Evolutionary conservation across 306 rosid species (phyloP).

Genomic region (Astragalus glycyphyllos): DNA sequence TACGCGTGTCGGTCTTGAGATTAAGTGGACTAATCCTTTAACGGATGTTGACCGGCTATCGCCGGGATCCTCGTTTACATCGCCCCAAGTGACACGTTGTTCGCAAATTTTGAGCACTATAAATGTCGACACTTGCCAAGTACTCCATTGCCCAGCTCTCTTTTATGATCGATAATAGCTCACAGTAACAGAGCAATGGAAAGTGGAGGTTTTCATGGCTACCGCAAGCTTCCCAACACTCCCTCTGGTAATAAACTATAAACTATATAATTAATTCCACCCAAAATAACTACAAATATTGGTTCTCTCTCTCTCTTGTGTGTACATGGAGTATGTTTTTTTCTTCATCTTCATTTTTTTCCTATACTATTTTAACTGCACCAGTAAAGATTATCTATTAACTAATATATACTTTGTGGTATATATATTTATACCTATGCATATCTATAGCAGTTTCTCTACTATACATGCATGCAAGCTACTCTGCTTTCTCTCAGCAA

Average conservation of each 20-base stretch:
- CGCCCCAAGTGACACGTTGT: slow-evolving; percentile 51
- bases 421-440: neutral
- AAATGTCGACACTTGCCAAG: slow-evolving; percentile 60
- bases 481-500: neutral
- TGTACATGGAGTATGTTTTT: neutral
- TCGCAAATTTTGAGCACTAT: slow-evolving; percentile 41
- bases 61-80: slow-evolving; percentile 52
- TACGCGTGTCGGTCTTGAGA: slow-evolving; percentile 45
- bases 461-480: slow-evolving; percentile 40
- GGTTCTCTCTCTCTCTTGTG: neutral
- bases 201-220: slow-evolving; percentile 73
- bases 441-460: neutral
- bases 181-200: slow-evolving; percentile 49
- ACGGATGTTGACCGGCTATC: slow-evolving; percentile 42
- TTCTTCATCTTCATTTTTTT: neutral
- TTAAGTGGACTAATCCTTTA: neutral
- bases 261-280: neutral
- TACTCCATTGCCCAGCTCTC: slow-evolving; percentile 28
- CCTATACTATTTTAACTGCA: neutral
- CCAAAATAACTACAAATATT: neutral
- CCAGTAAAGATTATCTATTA: neutral
- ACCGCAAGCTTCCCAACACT: slow-evolving; percentile 62
- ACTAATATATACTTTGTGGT: slow-evolving; percentile 9
- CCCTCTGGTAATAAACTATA: slow-evolving; percentile 49
- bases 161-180: neutral